These are phyloP conservation scores for Chalciporus pseudorubinellus DNA, from an alignment of 768 basidiomycete genomes.

Conservation along the genomic window DNA sequence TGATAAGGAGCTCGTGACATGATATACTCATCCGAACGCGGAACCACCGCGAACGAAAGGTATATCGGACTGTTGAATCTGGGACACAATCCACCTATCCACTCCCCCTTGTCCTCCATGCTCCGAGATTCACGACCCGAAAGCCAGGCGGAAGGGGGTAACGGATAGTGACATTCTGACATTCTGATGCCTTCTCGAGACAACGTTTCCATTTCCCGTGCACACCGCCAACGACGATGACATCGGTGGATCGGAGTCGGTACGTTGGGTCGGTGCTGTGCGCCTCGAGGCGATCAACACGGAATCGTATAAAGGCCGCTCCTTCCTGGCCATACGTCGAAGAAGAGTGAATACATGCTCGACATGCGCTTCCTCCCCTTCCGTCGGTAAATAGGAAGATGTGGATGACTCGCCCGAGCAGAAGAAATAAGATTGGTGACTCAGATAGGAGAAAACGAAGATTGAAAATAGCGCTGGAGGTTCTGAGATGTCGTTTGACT, in stretches of 20 bases:
- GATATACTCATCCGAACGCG: constrained; percentile 19
- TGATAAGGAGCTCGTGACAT: constrained; percentile 17
- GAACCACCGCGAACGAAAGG: constrained; percentile 9
- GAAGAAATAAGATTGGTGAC: constrained; percentile 14
- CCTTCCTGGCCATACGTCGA: neutral
- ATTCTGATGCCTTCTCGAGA: constrained; percentile 7
- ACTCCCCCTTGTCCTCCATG: neutral
- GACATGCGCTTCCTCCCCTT: constrained; percentile 14
- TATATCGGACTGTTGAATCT: constrained; percentile 13
- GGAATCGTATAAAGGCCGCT: constrained; percentile 9
- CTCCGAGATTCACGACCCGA: neutral
- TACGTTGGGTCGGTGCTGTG: neutral
- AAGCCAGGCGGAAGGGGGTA: constrained; percentile 5
- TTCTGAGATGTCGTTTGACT: neutral
- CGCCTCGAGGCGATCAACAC: neutral
- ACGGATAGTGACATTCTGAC: constrained; percentile 1
- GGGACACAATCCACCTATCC: constrained; percentile 1
- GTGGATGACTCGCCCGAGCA: constrained; percentile 14
- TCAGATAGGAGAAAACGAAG: constrained; percentile 10
- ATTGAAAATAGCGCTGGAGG: constrained; percentile 19
- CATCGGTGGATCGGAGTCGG: constrained; percentile 10
- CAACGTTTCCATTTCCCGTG: constrained; percentile 9
- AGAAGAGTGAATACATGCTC: constrained; percentile 12
- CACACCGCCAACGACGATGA: constrained; percentile 6
- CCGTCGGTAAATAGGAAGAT: neutral